Evolutionary conservation across 164 flowering plant genomes (phyloP), one percentile per base, ranked within the genome.

Genomic region (Chimonanthus praecox): DNA sequence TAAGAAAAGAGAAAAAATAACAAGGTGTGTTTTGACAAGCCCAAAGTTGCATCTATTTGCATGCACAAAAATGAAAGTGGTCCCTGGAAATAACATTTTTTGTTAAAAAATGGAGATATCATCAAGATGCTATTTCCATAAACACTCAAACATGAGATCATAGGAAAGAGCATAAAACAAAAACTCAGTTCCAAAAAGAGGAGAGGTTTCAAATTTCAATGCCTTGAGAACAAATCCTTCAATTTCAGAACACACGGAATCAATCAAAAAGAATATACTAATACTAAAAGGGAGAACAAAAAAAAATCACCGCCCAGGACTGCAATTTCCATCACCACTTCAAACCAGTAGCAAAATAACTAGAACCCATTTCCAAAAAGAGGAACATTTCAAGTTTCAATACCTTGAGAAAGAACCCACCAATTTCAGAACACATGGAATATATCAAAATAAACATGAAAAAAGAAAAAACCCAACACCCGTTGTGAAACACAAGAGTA

Each of bases 401-500:
- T 80, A 92, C 98, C 97, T 15, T 20, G 8, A 18, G 33, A 62
- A 62, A 33, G 33, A 33, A 33, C 33, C 33, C 54, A 50, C 13
- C 71, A 73, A 2, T 50, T 1, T 16, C 54, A 6, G 18, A 49
- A 64, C 4, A 7, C 51, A 20, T 6, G 54, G 8, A 16, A 4
- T 47, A 50, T 33, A 21, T 11, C 8, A 9, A 60, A 51, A 46
- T 50, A 62, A 66, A 46, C 44, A 21, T 20, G 13, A 58, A 70
- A 8, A 10, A 9, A 33, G n/a, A 3, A 47, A 71, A 67, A 49
- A 49, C 9, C 9, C 51, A 54, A 6, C 4, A 20, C 5, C 65
- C 20, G 33, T 16, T 16, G 3, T 18, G 4, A 20, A 33, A 33
- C 33, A 33, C 33, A 33, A 0, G 33, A 33, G 33, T 33, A 33